Evolutionary conservation across 192 early-diverging fungal genomes (phyloP).

Genomic region (Chytriomyces hyalinus): DNA sequence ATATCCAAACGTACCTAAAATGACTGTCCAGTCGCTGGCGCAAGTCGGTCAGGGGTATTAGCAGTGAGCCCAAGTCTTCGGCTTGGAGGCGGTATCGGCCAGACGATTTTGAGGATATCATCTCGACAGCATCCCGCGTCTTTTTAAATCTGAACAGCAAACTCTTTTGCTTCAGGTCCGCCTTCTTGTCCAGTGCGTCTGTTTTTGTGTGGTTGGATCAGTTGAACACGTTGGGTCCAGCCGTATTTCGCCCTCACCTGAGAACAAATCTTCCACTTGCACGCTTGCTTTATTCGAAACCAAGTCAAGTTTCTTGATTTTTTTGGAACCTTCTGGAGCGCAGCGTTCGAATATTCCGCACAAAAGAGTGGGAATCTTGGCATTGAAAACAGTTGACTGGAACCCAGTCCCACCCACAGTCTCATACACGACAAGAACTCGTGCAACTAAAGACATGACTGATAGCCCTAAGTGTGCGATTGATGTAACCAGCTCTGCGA

Average conservation of each 20-base stretch:
- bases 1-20: neutral
- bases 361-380: neutral
- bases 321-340: neutral
- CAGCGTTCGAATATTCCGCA: neutral
- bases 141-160: neutral
- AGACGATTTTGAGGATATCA: slow-evolving; percentile 6
- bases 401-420: neutral
- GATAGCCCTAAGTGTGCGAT: neutral
- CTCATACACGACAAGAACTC: neutral
- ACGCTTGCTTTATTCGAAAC: neutral
- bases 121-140: neutral
- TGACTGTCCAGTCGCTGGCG: neutral
- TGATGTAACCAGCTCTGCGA: neutral
- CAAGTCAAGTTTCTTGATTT: neutral
- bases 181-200: neutral
- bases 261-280: neutral
- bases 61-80: neutral
- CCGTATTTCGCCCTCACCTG: neutral
- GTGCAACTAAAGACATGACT: too few relatives aligned
- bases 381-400: neutral
- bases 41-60: neutral
- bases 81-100: neutral
- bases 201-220: neutral
- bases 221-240: neutral
- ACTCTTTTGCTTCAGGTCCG: neutral